Evolutionary conservation across 2,329 filamentous ascomycete species (phyloP), one percentile per base, ranked within the genome.

Genomic region (Nannizziopsis arthrosporioides): DNA sequence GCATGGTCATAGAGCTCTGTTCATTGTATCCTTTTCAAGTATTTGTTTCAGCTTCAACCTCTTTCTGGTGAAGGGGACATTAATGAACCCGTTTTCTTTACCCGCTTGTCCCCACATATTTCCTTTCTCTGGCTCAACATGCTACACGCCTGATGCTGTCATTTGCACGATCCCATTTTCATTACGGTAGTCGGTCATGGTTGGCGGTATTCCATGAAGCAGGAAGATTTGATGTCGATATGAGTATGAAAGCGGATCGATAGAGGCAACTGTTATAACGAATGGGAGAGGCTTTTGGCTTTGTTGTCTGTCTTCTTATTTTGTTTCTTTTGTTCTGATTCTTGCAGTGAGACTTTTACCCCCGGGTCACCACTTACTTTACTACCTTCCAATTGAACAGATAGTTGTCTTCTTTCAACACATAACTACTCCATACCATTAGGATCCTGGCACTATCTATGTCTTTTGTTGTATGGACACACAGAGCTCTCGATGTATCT

Each of bases 271-370:
- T 56, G 47, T 48, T 48, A 53, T 55, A 52, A 49, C 49, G 50
- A 48, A 52, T 51, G 50, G 48, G 40, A 52, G 50, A 52, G 48
- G 52, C 42, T 50, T 58, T 52, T 49, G 44, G 52, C 45, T 45
- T 49, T 43, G 31, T 45, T 46, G 47, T 14, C 22, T 14, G n/a
- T 44, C 27, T 44, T 19, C 34, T 4, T 27, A 7, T 27, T 27
- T 27, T 27, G 22, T 27, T 7, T 27, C 22, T 5, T 32, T 48
- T 35, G 15, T 41, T 27, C 47, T 27, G 12, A 22, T 37, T 34
- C 31, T 34, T 17, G 12, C 37, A n/a, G 31, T 15, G 27, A 43
- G 34, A 48, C 51, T 42, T 30, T 44, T 47, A 30, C 37, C 36
- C 22, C 40, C 31, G 17, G 22, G 17, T 34, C 15, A 44, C 31